phyloP scores from a whole-genome alignment of 108 stramenopile species.

The Epipyxis sp. region DNA sequence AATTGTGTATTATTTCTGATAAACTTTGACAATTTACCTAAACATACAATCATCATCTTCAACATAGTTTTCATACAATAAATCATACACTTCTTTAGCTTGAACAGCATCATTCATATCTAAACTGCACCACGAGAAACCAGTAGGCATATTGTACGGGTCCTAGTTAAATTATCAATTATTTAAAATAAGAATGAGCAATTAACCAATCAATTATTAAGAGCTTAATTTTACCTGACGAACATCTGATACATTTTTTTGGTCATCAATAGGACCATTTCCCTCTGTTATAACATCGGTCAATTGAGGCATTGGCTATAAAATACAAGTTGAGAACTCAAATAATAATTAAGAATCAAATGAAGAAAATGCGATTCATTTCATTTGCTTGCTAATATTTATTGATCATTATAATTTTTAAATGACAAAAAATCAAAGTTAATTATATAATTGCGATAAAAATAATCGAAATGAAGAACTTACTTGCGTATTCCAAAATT shows the following conservation, averaged over 20 bases:
- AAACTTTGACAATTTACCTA: conserved; percentile 72
- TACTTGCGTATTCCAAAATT: conserved; percentile 99
- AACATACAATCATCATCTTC: conserved; percentile 97
- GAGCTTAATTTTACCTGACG: conserved; percentile 38
- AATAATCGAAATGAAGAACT: too few species aligned
- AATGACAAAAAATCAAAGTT: too few species aligned
- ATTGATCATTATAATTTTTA: too few species aligned
- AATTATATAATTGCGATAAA: too few species aligned
- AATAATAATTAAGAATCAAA: too few species aligned
- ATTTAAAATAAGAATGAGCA: conserved; percentile 1
- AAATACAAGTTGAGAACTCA: too few species aligned
- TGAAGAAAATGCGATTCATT: too few species aligned
- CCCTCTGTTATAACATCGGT: conserved; percentile 52
- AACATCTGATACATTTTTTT: conserved; percentile 66
- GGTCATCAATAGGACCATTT: conserved; percentile 76
- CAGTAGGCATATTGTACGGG: conserved; percentile 91
- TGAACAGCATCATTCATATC: conserved; percentile 60
- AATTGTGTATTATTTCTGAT: too few species aligned
- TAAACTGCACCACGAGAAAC: conserved; percentile 86
- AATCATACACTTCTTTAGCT: conserved; percentile 79
- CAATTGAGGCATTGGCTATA: conserved; percentile 55
- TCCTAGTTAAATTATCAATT: conserved; percentile 50
- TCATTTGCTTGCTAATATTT: too few species aligned
- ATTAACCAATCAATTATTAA: background rate
- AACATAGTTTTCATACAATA: conserved; percentile 95